Evolutionary conservation across 768 basidiomycete species (phyloP), one percentile per base, ranked within the genome.

Genomic region (Podaxis carcinomalis): DNA sequence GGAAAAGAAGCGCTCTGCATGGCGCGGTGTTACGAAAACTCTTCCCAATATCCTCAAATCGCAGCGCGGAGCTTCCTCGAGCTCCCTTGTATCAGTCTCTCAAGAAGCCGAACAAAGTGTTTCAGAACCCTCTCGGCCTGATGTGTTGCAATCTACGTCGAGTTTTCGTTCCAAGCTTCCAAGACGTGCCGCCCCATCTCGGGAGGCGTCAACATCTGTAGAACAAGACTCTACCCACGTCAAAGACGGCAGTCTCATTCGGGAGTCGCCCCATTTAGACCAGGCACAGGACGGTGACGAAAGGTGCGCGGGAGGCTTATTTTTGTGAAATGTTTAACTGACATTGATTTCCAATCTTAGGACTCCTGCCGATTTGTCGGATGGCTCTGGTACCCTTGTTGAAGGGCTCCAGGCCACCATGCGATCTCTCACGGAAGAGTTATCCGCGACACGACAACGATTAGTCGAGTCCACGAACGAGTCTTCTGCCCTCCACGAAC

Each of bases 401-500:
- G 51, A 59, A 2, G 51, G 54, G 11, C 10, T 25, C 19, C 40
- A 60, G 32, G 19, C 21, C 5, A 23, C 28, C 11, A 39, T n/a
- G 11, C 51, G 27, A 14, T 35, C 51, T 44, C 51, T 53, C 13
- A 14, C 16, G n/a, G 51, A 53, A 14, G 51, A 60, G 6, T n/a
- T 53, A 3, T 42, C 59, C 0, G 19, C n/a, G 16, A 36, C 32
- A 6, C 51, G 19, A 14, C 51, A 60, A 27, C 16, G 53, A 39
- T 39, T 60, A 9, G 35, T 11, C 9, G 59, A 53, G 46, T 27
- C 10, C 5, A 60, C 51, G 4, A 52, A 60, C 28, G 51, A 46
- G 40, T 60, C 39, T n/a, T 44, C 59, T 19, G 51, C 51, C n/a
- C 42, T 60, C 5, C 39, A 44, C 16, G 59, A 60, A n/a, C 59